A percentile compares a stretch with the other conserved stretches of the same genome.
phyloP scores from a whole-genome alignment of 164 flowering plant genomes.

The Liquidambar formosana region DNA sequence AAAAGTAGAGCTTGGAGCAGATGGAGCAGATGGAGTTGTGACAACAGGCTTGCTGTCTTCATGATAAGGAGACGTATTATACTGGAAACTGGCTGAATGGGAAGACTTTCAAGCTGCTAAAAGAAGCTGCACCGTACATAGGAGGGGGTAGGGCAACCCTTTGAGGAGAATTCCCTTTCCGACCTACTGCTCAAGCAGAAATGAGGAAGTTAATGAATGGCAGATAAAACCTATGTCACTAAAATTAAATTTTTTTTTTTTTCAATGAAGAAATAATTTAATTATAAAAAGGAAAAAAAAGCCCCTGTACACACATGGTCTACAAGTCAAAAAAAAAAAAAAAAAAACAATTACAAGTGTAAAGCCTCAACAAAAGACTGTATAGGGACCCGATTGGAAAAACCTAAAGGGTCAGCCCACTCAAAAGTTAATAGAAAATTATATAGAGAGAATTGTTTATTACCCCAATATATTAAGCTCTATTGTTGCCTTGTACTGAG shows the following conservation, averaged over 20 bases:
- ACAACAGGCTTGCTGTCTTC: conserved; percentile 23
- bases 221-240: neutral
- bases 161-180: conserved; percentile 41
- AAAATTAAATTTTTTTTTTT: no score
- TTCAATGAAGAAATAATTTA: no score
- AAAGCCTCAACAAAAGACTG: no score
- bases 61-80: conserved; percentile 40
- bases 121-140: conserved; percentile 30
- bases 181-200: conserved; percentile 39
- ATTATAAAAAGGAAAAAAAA: no score
- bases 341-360: neutral
- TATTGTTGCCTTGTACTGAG: conserved; percentile 84
- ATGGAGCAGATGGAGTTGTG: conserved; percentile 64
- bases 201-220: neutral
- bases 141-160: conserved; percentile 89
- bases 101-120: conserved; percentile 43
- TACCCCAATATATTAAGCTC: conserved; percentile 81
- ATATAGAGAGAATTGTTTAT: neutral
- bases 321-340: neutral
- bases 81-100: conserved; percentile 39
- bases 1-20: conserved; percentile 46
- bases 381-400: no score
- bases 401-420: no score
- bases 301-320: no score
- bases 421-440: no score